Base-by-base conservation (phyloP, 176 grass and related monocot species). In the Aegilops sharonensis region DNA sequence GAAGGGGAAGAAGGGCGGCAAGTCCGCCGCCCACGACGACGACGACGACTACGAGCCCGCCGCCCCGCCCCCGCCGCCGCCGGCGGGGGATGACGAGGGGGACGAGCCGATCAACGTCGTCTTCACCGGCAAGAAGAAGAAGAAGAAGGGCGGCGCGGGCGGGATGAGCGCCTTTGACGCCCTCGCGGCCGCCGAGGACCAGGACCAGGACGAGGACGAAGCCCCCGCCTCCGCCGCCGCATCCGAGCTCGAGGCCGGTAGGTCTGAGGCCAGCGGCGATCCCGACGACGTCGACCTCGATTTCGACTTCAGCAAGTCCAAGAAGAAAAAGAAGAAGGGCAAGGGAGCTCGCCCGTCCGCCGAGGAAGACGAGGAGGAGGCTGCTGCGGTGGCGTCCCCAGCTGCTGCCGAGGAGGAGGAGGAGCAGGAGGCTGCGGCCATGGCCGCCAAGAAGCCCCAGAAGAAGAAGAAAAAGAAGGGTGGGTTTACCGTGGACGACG, bases 391-490 rank as follows among this genome's bases (percentile, higher is more conserved):
- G 2, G 61, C 69, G 3, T 60, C 84, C 18, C 74, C 81, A 9
- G 14, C 76, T 27, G 61, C 72, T 24, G 77, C 77, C 2, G 81
- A 84, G 47, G 89, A 84, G 30, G 85, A 86, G 14, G 79, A 68
- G 9, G 88, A 87, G n/a, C 81, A 68, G 25, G 77, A 61, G 10
- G 10, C 45, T 14, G 9, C 43, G 15, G 40, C 59, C 4, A 14
- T 71, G 64, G 84, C 86, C 6, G 89, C 90, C 8, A 95, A 94
- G 78, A 89, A 94, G 70, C 67, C 88, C 6, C 78, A 90, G 81
- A 98, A 95, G 75, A 98, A 98, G 91, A 95, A 98, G 72, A 98
- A 98, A 86, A 98, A 94, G 83, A 98, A 98, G 76, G 90, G 90
- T 2, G 88, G 88, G n/a, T 78, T 85, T 37, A 88, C 68, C n/a